Evolutionary conservation across 768 basidiomycete genomes (phyloP), one percentile per base, ranked within the genome.

Genomic region (Hortiboletus flavorubellus): DNA sequence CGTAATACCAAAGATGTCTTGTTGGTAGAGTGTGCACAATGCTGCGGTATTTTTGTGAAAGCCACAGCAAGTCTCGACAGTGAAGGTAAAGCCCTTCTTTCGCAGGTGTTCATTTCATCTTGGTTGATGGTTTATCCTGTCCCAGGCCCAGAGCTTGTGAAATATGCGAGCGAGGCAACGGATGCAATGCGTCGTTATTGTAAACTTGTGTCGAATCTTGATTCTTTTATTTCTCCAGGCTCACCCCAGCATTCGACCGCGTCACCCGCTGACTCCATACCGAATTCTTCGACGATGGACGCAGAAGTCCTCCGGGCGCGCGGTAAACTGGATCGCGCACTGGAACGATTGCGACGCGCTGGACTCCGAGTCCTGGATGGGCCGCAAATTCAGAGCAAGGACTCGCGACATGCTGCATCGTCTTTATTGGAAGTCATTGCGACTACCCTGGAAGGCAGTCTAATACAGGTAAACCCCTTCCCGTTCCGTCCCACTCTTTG

Each of bases 301-400:
- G 8, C 38, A 64, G 59, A 68, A 21, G 49, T 61, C 15, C 31
- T 62, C 46, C 76, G 78, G 2, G 69, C 75, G 33, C 71, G 70
- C 18, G 76, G 73, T 21, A 89, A 87, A 66, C 69, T 86, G 14
- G 79, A 82, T 48, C 78, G 86, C 26, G 80, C 83, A 0, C 57
- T 89, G 11, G 87, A 88, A 64, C 74, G 81, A 48, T 61, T 85
- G 14, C 75, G 86, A 18, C 76, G 84, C 49, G 70, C 73, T n/a
- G 72, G 73, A 12, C 60, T 81, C 34, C 80, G 78, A 44, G 58
- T 76, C 18, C 49, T 87, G 16, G 85, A 86, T 39, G 58, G 54
- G 9, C 46, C 51, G 2, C 59, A 52, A 49, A 34, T 38, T 38
- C 55, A 58, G 43, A 51, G 46, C 43, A 46, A 51, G 23, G 56